phyloP scores from a whole-genome alignment of 2,329 filamentous ascomycete genomes.

The Aspergillus felis region DNA sequence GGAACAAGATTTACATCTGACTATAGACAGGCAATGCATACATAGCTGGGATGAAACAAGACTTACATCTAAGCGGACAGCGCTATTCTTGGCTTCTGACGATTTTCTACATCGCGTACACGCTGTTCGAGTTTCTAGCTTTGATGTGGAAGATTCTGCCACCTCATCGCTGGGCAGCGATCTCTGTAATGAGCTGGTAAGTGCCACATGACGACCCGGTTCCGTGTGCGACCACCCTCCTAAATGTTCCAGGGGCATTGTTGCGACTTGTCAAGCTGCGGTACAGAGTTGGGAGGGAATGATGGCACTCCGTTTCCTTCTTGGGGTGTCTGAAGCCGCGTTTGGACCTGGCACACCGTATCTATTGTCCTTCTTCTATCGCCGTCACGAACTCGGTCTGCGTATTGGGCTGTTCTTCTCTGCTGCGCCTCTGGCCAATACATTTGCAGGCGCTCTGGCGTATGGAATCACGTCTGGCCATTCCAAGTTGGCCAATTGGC shows the following conservation, averaged over 20 bases:
- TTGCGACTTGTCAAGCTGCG: conserved; percentile 46
- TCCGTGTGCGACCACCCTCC: conserved; percentile 5
- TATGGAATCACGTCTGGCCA: conserved; percentile 62
- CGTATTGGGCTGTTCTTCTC: conserved; percentile 54
- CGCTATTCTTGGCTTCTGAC: conserved; percentile 51
- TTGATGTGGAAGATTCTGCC: conserved; percentile 45
- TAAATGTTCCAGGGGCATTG: conserved; percentile 37
- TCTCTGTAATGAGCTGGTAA: conserved; percentile 41
- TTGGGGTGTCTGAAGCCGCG: conserved; percentile 46
- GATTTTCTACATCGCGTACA: conserved; percentile 52
- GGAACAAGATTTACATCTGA: not conserved
- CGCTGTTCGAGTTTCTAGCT: conserved; percentile 39
- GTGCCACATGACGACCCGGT: conserved; percentile 14
- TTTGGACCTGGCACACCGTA: conserved; percentile 48
- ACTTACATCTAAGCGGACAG: conserved; percentile 46
- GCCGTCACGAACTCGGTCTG: conserved; percentile 54
- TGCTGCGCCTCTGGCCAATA: conserved; percentile 67
- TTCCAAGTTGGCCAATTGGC: conserved; percentile 58
- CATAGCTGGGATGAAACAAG: conserved; percentile 51
- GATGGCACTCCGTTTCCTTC: conserved; percentile 49
- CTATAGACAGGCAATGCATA: conserved; percentile 41
- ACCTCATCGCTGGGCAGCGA: conserved; percentile 42
- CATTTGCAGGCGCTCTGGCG: conserved; percentile 68
- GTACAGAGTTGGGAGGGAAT: conserved; percentile 43
- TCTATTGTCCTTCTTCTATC: conserved; percentile 57